These are phyloP conservation scores for Linum usitatissimum DNA, from an alignment of 345 rosid genomes.

Conservation along the genomic window DNA sequence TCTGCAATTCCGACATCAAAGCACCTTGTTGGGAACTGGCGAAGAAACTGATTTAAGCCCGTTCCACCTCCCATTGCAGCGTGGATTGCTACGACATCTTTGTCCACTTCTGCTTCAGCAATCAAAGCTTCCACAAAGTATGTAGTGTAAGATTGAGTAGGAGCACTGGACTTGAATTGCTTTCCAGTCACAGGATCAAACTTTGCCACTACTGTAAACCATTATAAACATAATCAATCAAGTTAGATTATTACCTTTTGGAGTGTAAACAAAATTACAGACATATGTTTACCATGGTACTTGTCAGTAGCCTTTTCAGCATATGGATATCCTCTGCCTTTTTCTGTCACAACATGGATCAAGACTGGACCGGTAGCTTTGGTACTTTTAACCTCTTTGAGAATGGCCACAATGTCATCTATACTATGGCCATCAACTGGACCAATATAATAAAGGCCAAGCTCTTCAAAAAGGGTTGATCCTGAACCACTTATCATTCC, in stretches of 20 bases:
- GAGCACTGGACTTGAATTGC: slow-evolving; percentile 63
- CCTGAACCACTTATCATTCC: slow-evolving; percentile 99
- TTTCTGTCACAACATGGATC: slow-evolving; percentile 94
- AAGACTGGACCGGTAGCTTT: slow-evolving; percentile 87
- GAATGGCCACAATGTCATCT: slow-evolving; percentile 75
- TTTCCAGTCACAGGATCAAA: slow-evolving; percentile 93
- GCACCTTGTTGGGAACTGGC: slow-evolving; percentile 78
- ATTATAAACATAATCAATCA: not conserved
- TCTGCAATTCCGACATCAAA: slow-evolving; percentile 97
- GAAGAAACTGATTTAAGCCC: slow-evolving; percentile 74
- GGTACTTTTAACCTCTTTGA: slow-evolving; percentile 85
- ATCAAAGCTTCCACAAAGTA: slow-evolving; percentile 90
- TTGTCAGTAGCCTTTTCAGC: slow-evolving; percentile 96
- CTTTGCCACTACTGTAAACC: slow-evolving; percentile 64
- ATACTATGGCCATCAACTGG: slow-evolving; percentile 96
- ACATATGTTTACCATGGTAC: slow-evolving; percentile 57
- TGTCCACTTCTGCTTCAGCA: slow-evolving; percentile 89
- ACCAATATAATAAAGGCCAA: slow-evolving; percentile 91
- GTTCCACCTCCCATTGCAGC: slow-evolving; percentile 99
- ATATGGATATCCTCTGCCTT: slow-evolving; percentile 96
- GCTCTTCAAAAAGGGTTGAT: slow-evolving; percentile 89
- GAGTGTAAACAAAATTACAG: not conserved
- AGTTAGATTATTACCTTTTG: not conserved
- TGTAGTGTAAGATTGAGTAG: slow-evolving; percentile 71
- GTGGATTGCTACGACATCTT: slow-evolving; percentile 80